phyloP scores from a whole-genome alignment of 176 grass and related monocot genomes.

The Oryza meridionalis region DNA sequence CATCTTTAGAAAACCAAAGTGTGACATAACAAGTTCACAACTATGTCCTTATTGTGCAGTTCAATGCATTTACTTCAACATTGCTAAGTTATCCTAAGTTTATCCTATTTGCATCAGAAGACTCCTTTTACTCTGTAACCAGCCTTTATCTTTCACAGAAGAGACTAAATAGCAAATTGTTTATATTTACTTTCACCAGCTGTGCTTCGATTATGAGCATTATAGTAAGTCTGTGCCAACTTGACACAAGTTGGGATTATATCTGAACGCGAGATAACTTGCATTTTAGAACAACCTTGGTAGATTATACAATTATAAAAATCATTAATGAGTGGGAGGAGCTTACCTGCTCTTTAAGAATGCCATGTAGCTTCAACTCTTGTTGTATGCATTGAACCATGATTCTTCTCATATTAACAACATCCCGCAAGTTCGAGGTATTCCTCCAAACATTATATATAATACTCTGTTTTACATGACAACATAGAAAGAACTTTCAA shows the following conservation, averaged over 20 bases:
- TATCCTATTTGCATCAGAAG: not conserved
- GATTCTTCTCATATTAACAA: constrained; percentile 66
- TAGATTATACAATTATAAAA: not conserved
- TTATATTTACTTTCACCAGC: not conserved
- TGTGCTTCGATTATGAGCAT: constrained; percentile 12
- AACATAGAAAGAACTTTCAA: constrained; percentile 34
- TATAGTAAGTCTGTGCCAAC: not conserved
- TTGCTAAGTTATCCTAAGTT: constrained; percentile 17
- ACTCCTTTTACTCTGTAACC: not conserved
- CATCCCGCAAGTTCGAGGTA: constrained; percentile 59
- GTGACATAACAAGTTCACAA: not conserved
- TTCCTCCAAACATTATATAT: constrained; percentile 71
- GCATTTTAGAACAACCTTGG: not conserved
- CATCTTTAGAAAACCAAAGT: constrained; percentile 6
- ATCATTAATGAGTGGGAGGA: not conserved
- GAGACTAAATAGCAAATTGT: not conserved
- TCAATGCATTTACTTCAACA: not conserved
- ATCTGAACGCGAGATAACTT: not conserved
- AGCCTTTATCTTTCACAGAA: not conserved
- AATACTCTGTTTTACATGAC: constrained; percentile 61
- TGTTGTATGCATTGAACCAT: constrained; percentile 55
- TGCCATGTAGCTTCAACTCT: constrained; percentile 57
- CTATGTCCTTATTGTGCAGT: not conserved
- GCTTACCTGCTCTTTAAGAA: constrained; percentile 86
- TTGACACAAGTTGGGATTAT: not conserved